These are phyloP conservation scores for Naganishia sp. DNA, from an alignment of 1,284 basidiomycete genomes.

Conservation along the genomic window DNA sequence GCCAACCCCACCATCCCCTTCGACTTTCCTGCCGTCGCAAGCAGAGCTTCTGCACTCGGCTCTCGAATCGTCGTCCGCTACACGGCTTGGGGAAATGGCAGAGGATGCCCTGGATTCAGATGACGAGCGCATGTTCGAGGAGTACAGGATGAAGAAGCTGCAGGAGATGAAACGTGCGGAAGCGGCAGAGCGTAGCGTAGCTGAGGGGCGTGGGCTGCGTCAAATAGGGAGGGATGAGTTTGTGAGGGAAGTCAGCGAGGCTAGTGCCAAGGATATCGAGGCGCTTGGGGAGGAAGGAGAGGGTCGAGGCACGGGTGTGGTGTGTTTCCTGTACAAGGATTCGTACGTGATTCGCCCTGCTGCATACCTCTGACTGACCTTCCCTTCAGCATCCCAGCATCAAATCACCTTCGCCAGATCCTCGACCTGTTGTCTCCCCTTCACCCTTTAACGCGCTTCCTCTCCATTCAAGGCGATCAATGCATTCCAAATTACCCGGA, in stretches of 20 bases:
- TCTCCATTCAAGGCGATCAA: slow-evolving; percentile 91
- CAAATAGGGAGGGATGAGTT: slow-evolving; percentile 93
- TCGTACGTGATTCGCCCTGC: slow-evolving; percentile 48
- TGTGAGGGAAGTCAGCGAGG: slow-evolving; percentile 90
- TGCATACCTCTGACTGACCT: neutral
- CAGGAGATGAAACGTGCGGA: slow-evolving; percentile 66
- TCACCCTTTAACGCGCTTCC: slow-evolving; percentile 91
- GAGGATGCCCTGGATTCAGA: slow-evolving; percentile 74
- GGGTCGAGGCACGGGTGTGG: slow-evolving; percentile 58
- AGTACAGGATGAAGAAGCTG: slow-evolving; percentile 68
- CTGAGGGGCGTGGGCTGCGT: slow-evolving; percentile 61
- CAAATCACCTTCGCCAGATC: slow-evolving; percentile 72
- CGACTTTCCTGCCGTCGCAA: slow-evolving; percentile 55
- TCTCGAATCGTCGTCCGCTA: slow-evolving; percentile 61
- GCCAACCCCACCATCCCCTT: slow-evolving; percentile 68
- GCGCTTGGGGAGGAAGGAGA: slow-evolving; percentile 46
- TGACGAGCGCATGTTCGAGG: slow-evolving; percentile 72
- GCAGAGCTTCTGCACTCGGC: slow-evolving; percentile 54
- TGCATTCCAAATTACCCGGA: slow-evolving; percentile 97
- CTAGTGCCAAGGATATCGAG: slow-evolving; percentile 65
- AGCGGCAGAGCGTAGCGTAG: slow-evolving; percentile 73
- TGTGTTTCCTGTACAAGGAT: slow-evolving; percentile 61
- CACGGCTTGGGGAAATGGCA: slow-evolving; percentile 66
- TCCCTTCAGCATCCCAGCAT: slow-evolving; percentile 67
- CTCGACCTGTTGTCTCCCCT: slow-evolving; percentile 72